Evolutionary conservation across 257 asterid genomes (phyloP), one percentile per base, ranked within the genome.

Genomic region (Lavandula angustifolia): DNA sequence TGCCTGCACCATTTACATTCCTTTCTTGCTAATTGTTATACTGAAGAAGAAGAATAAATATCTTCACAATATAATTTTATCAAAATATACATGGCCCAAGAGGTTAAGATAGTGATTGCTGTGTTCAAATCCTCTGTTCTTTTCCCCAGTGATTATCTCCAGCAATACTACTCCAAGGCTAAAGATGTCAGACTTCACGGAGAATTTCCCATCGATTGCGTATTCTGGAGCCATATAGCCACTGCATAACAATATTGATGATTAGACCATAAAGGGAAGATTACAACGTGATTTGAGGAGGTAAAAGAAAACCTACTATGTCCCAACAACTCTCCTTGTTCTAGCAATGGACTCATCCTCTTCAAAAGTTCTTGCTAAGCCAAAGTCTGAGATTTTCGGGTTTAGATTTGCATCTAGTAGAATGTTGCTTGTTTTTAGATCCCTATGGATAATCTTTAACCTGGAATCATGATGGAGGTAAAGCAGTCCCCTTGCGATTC

Each of bases 151-250:
- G 9, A 74, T 54, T 8, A 82, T 76, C 78, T 82, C 87, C 58
- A 82, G 14, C 60, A 82, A 41, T 4, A 82, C 43, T 16, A 82
- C 85, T 40, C 85, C 84, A 32, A 82, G 3, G 57, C 82, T 79
- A 29, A 76, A 82, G 57, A 82, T 56, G 18, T 81, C 80, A 8
- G 80, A 79, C 56, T 76, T 79, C 50, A 70, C 68, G 3, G 82
- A 81, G 60, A 62, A 78, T 7, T 73, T 66, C n/a, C 87, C 87
- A 9, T 68, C 70, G 13, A 78, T 32, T 7, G 86, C 83, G n/a
- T 77, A 81, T 52, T 78, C 81, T 1, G 83, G 86, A 61, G 86
- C 72, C 77, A 75, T 81, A 54, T 81, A 81, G 10, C 84, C 84
- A 69, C 87, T 82, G 75, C 52, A 74, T 13, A 34, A 67, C 38